Conservation (phyloP, 352 stramenopile species). For the Peronospora farinosa region DNA sequence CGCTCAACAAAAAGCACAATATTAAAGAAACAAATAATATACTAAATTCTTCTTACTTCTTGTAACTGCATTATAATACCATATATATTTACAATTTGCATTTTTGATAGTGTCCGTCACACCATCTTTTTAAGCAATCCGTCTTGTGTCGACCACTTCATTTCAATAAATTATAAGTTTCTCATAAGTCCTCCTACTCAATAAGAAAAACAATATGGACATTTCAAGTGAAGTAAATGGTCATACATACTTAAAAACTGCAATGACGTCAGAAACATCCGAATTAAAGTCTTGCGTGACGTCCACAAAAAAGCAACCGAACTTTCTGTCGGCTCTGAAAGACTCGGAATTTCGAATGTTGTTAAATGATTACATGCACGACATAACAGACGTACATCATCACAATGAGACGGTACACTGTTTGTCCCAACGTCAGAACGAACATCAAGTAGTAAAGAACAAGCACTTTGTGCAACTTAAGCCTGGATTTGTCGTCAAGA, state of each 20-base stretch:
- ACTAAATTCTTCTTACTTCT: no score
- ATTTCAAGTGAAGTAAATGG: no score
- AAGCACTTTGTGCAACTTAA: constrained; percentile 67
- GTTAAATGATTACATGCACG: constrained; percentile 91
- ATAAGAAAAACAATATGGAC: no score
- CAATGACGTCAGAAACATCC: constrained; percentile 1
- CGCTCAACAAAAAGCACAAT: no score
- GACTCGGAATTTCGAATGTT: constrained; percentile 89
- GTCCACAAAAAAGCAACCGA: constrained; percentile 63
- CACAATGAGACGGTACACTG: constrained; percentile 88
- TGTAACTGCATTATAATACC: no score
- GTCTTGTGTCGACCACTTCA: no score
- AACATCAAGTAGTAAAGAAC: constrained; percentile 83
- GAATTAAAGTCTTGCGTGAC: constrained; percentile 10
- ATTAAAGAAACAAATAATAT: no score
- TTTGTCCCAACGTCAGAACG: constrained; percentile 80
- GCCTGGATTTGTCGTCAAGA: constrained; percentile 90
- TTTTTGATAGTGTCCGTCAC: no score
- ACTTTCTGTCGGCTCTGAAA: constrained; percentile 87
- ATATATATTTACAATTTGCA: no score
- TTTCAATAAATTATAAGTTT: no score
- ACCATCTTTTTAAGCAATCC: no score
- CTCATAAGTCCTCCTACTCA: no score
- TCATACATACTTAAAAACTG: background rate
- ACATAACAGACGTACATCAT: constrained; percentile 89